Evolutionary conservation across 768 basidiomycete species (phyloP).

Genomic region (Crassisporium funariophilum): DNA sequence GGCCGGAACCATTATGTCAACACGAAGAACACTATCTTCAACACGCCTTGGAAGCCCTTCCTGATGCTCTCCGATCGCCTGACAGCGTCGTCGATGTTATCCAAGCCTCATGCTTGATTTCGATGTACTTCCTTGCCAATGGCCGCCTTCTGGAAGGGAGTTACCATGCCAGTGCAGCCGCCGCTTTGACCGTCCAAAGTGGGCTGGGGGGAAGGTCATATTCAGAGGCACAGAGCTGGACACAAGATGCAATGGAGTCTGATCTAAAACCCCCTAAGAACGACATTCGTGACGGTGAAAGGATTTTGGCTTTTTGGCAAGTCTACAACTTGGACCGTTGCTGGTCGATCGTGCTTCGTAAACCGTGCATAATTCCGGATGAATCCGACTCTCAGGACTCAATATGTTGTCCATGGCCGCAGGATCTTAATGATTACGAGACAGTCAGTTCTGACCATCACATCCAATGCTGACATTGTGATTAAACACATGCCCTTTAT

Average conservation of each 20-base stretch:
- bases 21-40: slow-evolving; percentile 75
- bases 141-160: slow-evolving; percentile 78
- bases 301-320: slow-evolving; percentile 81
- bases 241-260: slow-evolving; percentile 38
- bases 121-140: slow-evolving; percentile 75
- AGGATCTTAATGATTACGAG: slow-evolving; percentile 72
- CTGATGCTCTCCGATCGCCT: slow-evolving; percentile 59
- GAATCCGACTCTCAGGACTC: slow-evolving; percentile 55
- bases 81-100: slow-evolving; percentile 69
- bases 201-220: slow-evolving; percentile 58
- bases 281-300: slow-evolving; percentile 65
- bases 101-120: slow-evolving; percentile 74
- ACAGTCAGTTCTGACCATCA: slow-evolving; percentile 43
- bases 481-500: slow-evolving; percentile 14
- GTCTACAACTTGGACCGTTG: slow-evolving; percentile 80
- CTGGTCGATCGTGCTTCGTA: slow-evolving; percentile 75
- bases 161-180: slow-evolving; percentile 75
- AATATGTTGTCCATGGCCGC: slow-evolving; percentile 78
- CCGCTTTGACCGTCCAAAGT: slow-evolving; percentile 71
- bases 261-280: slow-evolving; percentile 61
- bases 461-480: slow-evolving; percentile 5
- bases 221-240: slow-evolving; percentile 35
- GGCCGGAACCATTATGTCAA: slow-evolving; percentile 66
- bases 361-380: slow-evolving; percentile 68
- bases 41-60: slow-evolving; percentile 62